Conservation (phyloP, 2,329 filamentous ascomycete genomes). For the Sclerotinia borealis region DNA sequence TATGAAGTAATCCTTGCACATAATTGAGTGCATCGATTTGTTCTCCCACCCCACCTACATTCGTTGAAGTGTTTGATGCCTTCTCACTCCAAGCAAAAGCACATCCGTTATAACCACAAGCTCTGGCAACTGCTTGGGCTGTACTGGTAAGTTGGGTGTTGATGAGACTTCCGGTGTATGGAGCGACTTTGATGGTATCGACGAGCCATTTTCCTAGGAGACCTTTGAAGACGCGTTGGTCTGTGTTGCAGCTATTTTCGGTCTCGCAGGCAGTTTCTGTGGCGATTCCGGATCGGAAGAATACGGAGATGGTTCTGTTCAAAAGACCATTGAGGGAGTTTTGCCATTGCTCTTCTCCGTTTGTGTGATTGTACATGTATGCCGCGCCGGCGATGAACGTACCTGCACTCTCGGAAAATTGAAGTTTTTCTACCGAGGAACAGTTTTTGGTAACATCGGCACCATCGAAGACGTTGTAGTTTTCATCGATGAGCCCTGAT, state of each 20-base stretch:
- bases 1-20: conserved; percentile 38
- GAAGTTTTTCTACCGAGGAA: conserved; percentile 52
- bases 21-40: conserved; percentile 50
- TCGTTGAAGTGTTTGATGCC: conserved; percentile 40
- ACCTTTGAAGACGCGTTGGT: conserved; percentile 69
- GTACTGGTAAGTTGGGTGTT: conserved; percentile 52
- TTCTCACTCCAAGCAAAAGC: conserved; percentile 57
- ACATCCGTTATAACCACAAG: conserved; percentile 60
- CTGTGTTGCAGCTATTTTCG: conserved; percentile 54
- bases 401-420: conserved; percentile 63
- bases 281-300: conserved; percentile 54
- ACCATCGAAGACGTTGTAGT: conserved; percentile 60
- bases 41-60: conserved; percentile 35
- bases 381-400: conserved; percentile 57
- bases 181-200: conserved; percentile 55
- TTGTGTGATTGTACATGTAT: conserved; percentile 56
- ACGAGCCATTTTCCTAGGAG: conserved; percentile 62
- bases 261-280: conserved; percentile 63
- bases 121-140: conserved; percentile 51
- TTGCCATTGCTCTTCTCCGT: conserved; percentile 42
- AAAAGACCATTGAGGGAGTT: conserved; percentile 50
- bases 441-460: conserved; percentile 51
- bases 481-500: conserved; percentile 52
- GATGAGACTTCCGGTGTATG: conserved; percentile 49
- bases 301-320: conserved; percentile 41